These are phyloP conservation scores for Cordia subcordata DNA, from an alignment of 257 asterid species.

Conservation along the genomic window DNA sequence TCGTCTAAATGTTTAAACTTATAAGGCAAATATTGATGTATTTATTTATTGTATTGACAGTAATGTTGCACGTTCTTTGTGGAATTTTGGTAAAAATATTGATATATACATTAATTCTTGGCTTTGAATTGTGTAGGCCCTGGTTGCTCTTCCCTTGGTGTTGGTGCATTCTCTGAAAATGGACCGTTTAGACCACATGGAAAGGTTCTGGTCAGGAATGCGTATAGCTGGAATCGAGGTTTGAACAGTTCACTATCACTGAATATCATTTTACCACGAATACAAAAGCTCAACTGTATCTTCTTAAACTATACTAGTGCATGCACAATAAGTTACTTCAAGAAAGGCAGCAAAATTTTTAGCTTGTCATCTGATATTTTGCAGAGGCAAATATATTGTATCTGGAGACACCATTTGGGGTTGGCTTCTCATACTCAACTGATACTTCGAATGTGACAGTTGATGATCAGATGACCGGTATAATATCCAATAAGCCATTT, in stretches of 20 bases:
- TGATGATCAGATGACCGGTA: slow-evolving; percentile 59
- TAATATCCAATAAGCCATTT: neutral
- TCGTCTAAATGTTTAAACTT: no score
- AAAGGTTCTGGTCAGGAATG: slow-evolving; percentile 40
- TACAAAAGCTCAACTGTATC: no score
- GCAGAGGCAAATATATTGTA: slow-evolving; percentile 72
- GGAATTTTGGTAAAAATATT: neutral
- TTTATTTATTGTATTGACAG: no score
- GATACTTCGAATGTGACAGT: slow-evolving; percentile 39
- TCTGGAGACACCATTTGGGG: slow-evolving; percentile 70
- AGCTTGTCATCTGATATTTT: slow-evolving; percentile 16
- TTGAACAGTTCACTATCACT: no score
- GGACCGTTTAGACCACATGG: slow-evolving; percentile 70
- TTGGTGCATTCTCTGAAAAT: slow-evolving; percentile 78
- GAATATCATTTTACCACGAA: no score
- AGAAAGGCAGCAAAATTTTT: slow-evolving; percentile 1
- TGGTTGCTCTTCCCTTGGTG: slow-evolving; percentile 73
- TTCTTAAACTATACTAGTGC: no score
- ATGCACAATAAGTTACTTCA: neutral
- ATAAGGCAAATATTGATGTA: no score
- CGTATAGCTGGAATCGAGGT: slow-evolving; percentile 74
- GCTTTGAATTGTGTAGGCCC: slow-evolving; percentile 39
- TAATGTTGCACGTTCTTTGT: neutral
- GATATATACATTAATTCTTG: slow-evolving; percentile 1
- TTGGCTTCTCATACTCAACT: slow-evolving; percentile 60